Base-by-base conservation (phyloP, 2,329 filamentous ascomycete genomes). In the Parastagonospora nodorum region DNA sequence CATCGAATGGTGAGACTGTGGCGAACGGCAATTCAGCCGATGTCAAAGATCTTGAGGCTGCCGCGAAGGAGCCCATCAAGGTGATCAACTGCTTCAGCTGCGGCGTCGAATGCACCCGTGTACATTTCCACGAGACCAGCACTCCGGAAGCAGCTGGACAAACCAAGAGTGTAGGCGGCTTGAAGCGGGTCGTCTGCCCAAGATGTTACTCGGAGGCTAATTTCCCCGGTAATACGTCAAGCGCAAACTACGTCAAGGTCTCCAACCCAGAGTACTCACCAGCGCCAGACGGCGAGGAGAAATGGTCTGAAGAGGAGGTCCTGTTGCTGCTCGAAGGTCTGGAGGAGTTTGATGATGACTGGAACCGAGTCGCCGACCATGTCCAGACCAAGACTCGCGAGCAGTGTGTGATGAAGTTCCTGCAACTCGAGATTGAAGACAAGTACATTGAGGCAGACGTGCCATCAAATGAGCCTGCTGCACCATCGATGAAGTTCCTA, bases 391-490 rank as follows among this genome's bases (percentile, higher is more conserved):
- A 93, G 53, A 96, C 92, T 1, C 84, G 91, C 45, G 95, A 99
- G 74, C 93, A 99, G 77, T 99, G 94, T 72, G 93, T 97, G 12
- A 82, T 97, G 64, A 94, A 97, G 72, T 99, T 99, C 78, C 75
- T 99, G 58, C 92, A 97, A 69, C 81, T 99, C 31, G 93, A 97
- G 62, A 99, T 99, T 55, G 94, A 97, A 73, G 93, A 97, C 78
- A 95, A 96, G 73, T 99, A 97, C 68, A 80, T 97, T 8, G 92
- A 97, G 65, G 86, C 90, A 7, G 87, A 93, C 65, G 83, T 85
- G 7, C 78, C 89, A 48, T 60, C 67, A 35, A 52, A 60, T 29
- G 63, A 66, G 28, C 53, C 63, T 4, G 61, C 53, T 80, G 84
- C 48, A 79, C 88, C 67, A 3, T 68, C 68, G 28, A 61, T 50